These are phyloP conservation scores for Musa schizocarpa DNA, from an alignment of 176 grass and related monocot species.

Conservation along the genomic window DNA sequence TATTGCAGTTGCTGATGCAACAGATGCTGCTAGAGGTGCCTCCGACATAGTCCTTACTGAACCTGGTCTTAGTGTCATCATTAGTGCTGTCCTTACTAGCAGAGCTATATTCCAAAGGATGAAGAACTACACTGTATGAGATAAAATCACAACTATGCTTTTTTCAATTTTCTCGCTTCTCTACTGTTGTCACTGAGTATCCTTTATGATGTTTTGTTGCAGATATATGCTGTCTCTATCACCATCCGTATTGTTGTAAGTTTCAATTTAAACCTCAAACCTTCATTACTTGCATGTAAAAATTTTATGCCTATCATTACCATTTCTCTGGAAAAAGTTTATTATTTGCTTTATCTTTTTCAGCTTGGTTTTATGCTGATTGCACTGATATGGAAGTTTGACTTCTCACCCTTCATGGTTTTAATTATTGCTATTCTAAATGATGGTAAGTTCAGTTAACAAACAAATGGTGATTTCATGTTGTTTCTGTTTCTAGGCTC, in stretches of 20 bases:
- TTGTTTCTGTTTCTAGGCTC: background rate
- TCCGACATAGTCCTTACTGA: conserved; percentile 97
- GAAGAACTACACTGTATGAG: conserved; percentile 92
- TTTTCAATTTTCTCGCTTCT: background rate
- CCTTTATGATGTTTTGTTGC: conserved; percentile 8
- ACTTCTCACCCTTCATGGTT: conserved; percentile 98
- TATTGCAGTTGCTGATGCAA: conserved; percentile 90
- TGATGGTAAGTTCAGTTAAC: conserved; percentile 47
- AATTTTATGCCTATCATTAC: too few relatives aligned
- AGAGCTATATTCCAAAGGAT: conserved; percentile 95
- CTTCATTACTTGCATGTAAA: background rate
- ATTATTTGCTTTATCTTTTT: conserved; percentile 14
- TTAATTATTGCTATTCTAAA: conserved; percentile 92
- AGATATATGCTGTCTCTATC: conserved; percentile 98
- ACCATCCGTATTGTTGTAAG: conserved; percentile 99
- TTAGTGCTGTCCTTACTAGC: conserved; percentile 95
- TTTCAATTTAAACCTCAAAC: background rate
- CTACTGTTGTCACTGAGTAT: background rate
- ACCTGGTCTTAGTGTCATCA: conserved; percentile 91
- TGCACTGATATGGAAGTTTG: conserved; percentile 87
- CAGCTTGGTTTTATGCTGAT: conserved; percentile 96
- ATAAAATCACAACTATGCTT: background rate
- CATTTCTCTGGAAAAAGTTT: background rate
- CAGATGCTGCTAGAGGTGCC: conserved; percentile 81
- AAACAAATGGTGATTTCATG: background rate